Evolutionary conservation across 2,329 filamentous ascomycete species (phyloP).

Genomic region (Diplodia intermedia): DNA sequence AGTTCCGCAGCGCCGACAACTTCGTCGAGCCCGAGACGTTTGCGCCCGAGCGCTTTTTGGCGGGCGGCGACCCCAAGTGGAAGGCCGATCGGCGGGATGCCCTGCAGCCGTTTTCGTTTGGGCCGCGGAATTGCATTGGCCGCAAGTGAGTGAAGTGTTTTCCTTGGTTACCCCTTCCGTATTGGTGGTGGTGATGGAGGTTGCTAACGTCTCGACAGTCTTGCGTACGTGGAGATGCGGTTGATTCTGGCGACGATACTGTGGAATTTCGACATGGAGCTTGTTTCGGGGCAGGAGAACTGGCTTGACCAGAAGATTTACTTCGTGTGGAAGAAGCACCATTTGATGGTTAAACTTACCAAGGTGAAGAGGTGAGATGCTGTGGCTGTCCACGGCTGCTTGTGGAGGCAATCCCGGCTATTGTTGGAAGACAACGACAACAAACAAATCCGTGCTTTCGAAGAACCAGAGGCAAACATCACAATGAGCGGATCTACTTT

Average conservation of each 20-base stretch:
- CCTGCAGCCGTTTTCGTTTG: conserved; percentile 54
- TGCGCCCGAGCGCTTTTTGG: conserved; percentile 52
- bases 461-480: no score
- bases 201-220: conserved; percentile 34
- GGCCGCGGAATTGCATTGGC: conserved; percentile 49
- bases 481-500: no score
- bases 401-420: no score
- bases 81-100: conserved; percentile 44
- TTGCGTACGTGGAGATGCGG: conserved; percentile 52
- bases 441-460: no score
- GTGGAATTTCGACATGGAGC: conserved; percentile 49
- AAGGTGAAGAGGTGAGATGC: not conserved
- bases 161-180: not conserved
- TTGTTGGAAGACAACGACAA: no score
- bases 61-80: conserved; percentile 38
- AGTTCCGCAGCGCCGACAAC: conserved; percentile 36
- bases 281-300: conserved; percentile 42
- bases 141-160: conserved; percentile 42
- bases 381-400: no score
- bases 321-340: conserved; percentile 48
- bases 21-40: conserved; percentile 49
- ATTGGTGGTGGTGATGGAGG: no score
- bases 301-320: conserved; percentile 44
- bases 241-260: conserved; percentile 49
- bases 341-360: conserved; percentile 41